These are phyloP conservation scores for Lipomyces yamadae DNA, from an alignment of 805 yeast genomes.

Conservation along the genomic window DNA sequence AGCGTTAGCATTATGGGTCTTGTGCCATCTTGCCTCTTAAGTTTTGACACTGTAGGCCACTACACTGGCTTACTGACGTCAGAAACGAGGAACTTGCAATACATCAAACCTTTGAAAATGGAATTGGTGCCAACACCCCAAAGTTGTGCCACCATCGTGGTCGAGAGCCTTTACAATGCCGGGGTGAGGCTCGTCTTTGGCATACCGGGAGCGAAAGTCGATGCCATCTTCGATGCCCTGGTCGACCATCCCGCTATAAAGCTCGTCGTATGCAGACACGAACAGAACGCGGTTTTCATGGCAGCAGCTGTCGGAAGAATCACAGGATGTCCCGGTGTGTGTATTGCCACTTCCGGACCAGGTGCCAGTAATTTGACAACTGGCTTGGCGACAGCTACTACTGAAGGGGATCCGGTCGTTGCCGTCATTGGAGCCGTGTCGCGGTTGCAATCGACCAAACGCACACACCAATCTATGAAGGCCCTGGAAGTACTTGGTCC, in stretches of 20 bases:
- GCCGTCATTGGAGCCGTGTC: neutral
- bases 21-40: too few relatives aligned
- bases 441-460: neutral
- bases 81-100: too few relatives aligned
- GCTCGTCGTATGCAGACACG: neutral
- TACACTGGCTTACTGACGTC: too few relatives aligned
- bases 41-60: too few relatives aligned
- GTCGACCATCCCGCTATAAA: neutral
- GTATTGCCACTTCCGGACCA: conserved; percentile 2
- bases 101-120: neutral
- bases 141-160: neutral
- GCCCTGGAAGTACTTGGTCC: neutral
- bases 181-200: neutral
- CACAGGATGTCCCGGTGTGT: neutral
- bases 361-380: conserved; percentile 1
- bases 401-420: neutral
- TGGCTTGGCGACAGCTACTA: neutral
- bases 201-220: neutral
- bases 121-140: neutral
- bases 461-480: neutral
- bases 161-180: neutral
- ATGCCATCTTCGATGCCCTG: neutral
- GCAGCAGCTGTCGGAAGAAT: neutral
- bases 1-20: too few relatives aligned
- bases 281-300: neutral